Evolutionary conservation across 768 basidiomycete species (phyloP).

Genomic region (Xerocomus brunneocitrinus): DNA sequence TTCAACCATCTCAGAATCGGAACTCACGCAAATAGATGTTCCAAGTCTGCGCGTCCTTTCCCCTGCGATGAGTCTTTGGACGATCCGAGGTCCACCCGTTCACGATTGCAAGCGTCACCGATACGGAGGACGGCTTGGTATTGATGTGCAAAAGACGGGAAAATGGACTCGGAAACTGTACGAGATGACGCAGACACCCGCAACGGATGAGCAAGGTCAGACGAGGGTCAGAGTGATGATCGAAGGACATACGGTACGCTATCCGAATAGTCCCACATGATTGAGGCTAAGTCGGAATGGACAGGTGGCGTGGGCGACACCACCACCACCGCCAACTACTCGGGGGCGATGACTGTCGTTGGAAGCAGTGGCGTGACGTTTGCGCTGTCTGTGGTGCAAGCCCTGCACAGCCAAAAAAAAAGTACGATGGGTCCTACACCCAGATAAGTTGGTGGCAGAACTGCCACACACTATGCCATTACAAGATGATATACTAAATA

Average conservation of each 20-base stretch:
- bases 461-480: too few species aligned
- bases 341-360: constrained; percentile 62
- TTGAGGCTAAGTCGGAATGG: neutral
- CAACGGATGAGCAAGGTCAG: neutral
- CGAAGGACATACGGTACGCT: constrained; percentile 49
- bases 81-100: constrained; percentile 74
- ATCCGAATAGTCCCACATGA: neutral
- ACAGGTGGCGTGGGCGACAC: constrained; percentile 52
- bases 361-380: constrained; percentile 57
- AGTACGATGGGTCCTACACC: too few species aligned
- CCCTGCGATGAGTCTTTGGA: constrained; percentile 47
- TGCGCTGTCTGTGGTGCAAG: constrained; percentile 41
- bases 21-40: constrained; percentile 59
- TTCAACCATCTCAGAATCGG: constrained; percentile 55
- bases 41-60: constrained; percentile 64
- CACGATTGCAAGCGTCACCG: constrained; percentile 68
- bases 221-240: too few species aligned
- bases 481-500: too few species aligned
- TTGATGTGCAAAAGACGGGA: constrained; percentile 60
- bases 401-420: constrained; percentile 33
- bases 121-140: constrained; percentile 54
- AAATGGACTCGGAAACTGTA: constrained; percentile 59
- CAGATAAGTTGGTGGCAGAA: too few species aligned
- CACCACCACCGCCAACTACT: constrained; percentile 57
- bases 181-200: constrained; percentile 37